Conservation (phyloP, 1,284 basidiomycete species). For the Irpex sp. region DNA sequence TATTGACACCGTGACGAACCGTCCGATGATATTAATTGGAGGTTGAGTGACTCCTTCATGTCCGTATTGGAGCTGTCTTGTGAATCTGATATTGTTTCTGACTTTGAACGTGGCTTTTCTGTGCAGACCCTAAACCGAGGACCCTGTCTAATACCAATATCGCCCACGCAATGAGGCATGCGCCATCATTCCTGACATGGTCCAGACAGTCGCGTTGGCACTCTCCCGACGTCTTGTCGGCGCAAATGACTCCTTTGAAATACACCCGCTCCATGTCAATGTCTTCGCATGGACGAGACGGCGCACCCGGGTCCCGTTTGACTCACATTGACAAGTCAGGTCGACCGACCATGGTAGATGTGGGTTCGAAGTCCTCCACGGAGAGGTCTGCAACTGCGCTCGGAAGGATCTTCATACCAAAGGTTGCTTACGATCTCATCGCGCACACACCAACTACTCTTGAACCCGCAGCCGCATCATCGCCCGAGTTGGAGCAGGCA, state of each 20-base stretch:
- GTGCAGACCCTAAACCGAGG: conserved; percentile 1
- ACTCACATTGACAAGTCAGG: conserved; percentile 73
- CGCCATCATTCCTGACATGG: background rate
- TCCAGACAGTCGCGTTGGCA: background rate
- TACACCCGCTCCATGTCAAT: background rate
- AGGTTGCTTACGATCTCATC: conserved; percentile 61
- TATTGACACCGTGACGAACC: conserved; percentile 72
- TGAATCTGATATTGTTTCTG: conserved; percentile 6
- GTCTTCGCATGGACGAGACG: background rate
- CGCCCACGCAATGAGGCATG: background rate
- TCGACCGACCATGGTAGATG: conserved; percentile 78
- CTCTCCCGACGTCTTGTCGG: background rate
- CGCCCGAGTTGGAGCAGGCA: conserved; percentile 27
- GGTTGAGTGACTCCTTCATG: conserved; percentile 55
- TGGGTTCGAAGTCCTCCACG: conserved; percentile 64
- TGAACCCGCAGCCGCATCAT: background rate
- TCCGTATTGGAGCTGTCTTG: conserved; percentile 17
- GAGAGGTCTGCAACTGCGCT: conserved; percentile 71
- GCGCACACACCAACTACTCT: conserved; percentile 31
- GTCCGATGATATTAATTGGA: conserved; percentile 90
- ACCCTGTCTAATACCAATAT: too few species aligned
- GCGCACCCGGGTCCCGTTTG: conserved; percentile 29
- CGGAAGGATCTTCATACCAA: conserved; percentile 73
- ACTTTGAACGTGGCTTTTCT: background rate
- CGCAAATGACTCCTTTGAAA: background rate